phyloP scores from a whole-genome alignment of 2,329 filamentous ascomycete species.

The Parastagonospora avenae region DNA sequence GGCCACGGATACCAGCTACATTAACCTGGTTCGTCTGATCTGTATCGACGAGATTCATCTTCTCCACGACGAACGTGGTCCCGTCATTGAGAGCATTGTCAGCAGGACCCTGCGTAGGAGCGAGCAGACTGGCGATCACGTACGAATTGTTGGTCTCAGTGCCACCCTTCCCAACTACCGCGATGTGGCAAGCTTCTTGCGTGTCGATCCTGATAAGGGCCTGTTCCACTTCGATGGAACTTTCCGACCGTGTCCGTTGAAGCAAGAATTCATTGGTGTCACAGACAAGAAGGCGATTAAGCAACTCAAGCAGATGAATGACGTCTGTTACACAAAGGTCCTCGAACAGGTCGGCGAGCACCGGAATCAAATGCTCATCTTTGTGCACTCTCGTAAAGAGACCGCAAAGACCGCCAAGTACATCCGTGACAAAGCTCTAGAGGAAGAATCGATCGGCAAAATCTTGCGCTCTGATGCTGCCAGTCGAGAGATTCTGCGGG shows the following conservation, averaged over 20 bases:
- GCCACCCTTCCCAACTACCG: constrained; percentile 96
- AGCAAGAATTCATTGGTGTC: constrained; percentile 96
- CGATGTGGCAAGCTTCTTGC: constrained; percentile 93
- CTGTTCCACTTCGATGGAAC: constrained; percentile 97
- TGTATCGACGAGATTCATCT: constrained; percentile 99
- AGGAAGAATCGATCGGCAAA: constrained; percentile 94
- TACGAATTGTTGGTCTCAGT: constrained; percentile 88
- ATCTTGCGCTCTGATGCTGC: constrained; percentile 92
- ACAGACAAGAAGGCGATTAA: constrained; percentile 99
- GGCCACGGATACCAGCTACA: constrained; percentile 95
- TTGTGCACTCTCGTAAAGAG: constrained; percentile 97
- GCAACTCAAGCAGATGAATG: constrained; percentile 98
- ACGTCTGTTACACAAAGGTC: constrained; percentile 97
- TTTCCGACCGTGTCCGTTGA: constrained; percentile 89
- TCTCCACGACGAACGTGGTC: constrained; percentile 94
- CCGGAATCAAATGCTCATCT: constrained; percentile 97
- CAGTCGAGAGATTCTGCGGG: constrained; percentile 83
- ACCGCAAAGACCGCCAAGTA: constrained; percentile 97
- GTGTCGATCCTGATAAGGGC: constrained; percentile 82
- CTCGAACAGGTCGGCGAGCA: constrained; percentile 93
- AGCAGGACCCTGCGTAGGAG: constrained; percentile 90
- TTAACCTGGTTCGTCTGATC: constrained; percentile 91
- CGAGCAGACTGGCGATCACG: constrained; percentile 91
- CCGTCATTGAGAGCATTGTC: constrained; percentile 95
- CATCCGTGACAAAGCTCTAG: constrained; percentile 94